A percentile compares a stretch with the other conserved stretches of the same genome.
Evolutionary conservation across 495 filamentous ascomycete species (phyloP).

Genomic region (Trichoderma erinaceum): DNA sequence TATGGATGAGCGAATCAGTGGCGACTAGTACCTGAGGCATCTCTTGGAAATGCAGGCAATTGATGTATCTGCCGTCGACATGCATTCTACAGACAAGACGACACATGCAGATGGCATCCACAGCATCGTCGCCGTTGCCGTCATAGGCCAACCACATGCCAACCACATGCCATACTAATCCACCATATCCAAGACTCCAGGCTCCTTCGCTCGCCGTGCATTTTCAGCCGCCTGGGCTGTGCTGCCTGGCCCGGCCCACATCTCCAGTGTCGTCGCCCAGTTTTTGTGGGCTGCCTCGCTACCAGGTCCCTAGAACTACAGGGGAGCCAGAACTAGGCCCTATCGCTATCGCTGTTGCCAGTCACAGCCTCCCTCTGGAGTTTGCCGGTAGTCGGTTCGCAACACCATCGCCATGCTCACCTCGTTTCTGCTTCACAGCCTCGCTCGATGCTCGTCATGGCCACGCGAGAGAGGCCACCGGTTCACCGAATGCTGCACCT

Average conservation of each 20-base stretch:
- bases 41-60: no score
- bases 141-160: neutral
- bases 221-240: conserved; percentile 12
- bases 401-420: neutral
- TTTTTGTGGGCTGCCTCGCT: conserved; percentile 9
- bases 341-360: neutral
- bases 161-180: neutral
- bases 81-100: no score
- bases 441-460: neutral
- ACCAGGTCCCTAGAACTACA: neutral
- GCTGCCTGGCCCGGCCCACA: neutral
- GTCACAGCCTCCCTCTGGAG: neutral
- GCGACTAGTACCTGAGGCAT: no score
- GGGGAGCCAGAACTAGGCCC: neutral
- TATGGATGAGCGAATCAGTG: no score
- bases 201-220: neutral
- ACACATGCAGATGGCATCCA: neutral
- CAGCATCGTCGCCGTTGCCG: neutral
- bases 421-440: neutral
- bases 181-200: neutral
- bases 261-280: neutral
- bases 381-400: neutral
- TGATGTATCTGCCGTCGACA: no score
- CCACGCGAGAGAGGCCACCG: neutral
- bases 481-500: neutral